phyloP scores from a whole-genome alignment of 1,284 basidiomycete species.

The Sphagnurus paluster region DNA sequence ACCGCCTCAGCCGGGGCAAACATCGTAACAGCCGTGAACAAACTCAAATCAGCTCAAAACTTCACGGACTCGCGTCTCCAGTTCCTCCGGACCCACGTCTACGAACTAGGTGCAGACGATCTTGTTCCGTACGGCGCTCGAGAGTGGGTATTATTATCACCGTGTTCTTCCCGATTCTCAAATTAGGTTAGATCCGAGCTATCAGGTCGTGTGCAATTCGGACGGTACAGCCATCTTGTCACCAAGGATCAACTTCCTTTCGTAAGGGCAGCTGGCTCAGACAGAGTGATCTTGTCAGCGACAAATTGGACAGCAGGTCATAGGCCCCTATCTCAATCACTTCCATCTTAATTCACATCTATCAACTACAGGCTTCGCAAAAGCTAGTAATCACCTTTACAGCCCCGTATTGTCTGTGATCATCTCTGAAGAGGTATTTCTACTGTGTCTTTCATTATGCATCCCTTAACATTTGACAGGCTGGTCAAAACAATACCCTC shows the following conservation, averaged over 20 bases:
- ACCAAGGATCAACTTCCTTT: conserved; percentile 53
- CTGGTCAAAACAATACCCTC: conserved; percentile 70
- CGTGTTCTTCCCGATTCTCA: conserved; percentile 7
- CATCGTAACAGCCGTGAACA: conserved; percentile 53
- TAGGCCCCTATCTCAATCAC: conserved; percentile 9
- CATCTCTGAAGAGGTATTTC: conserved; percentile 48
- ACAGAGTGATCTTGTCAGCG: conserved; percentile 68
- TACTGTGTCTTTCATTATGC: conserved; percentile 2
- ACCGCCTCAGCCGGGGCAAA: conserved; percentile 48
- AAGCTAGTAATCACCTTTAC: conserved; percentile 39
- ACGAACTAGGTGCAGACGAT: conserved; percentile 58
- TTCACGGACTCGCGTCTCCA: conserved; percentile 49
- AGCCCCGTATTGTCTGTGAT: conserved; percentile 52
- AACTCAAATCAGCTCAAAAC: conserved; percentile 46
- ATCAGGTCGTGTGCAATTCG: conserved; percentile 47
- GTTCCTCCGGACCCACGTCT: conserved; percentile 66
- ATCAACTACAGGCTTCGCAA: conserved; percentile 47
- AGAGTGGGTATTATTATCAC: conserved; percentile 52
- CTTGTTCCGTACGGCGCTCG: conserved; percentile 70
- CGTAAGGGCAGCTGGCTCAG: conserved; percentile 59
- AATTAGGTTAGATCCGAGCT: conserved; percentile 43
- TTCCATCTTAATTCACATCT: conserved; percentile 1
- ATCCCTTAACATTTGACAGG: conserved; percentile 9
- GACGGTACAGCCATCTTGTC: conserved; percentile 54
- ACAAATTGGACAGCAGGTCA: conserved; percentile 71